Evolutionary conservation across 169 alveolate species (phyloP).

Genomic region (Toxoplasma gondii): DNA sequence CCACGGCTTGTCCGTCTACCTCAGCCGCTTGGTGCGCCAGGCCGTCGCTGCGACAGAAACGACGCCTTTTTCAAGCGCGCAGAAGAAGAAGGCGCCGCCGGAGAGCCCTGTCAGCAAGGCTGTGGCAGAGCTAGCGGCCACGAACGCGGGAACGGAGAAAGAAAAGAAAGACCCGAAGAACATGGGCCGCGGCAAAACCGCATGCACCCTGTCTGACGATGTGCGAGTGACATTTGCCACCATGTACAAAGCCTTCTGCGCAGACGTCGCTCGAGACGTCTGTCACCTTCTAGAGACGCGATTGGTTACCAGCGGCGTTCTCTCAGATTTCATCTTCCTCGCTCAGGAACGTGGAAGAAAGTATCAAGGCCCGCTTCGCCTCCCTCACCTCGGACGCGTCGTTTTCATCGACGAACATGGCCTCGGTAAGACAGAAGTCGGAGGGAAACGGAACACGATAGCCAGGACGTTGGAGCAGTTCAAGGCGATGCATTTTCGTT

Average conservation of each 20-base stretch:
- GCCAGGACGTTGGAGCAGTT: too few relatives aligned
- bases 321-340: not conserved
- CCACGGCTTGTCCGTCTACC: not conserved
- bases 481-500: too few relatives aligned
- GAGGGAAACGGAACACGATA: too few relatives aligned
- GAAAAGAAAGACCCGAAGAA: not conserved
- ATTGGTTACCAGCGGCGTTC: not conserved
- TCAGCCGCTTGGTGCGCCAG: not conserved
- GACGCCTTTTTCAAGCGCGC: not conserved
- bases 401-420: not conserved
- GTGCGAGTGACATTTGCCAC: not conserved
- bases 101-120: not conserved
- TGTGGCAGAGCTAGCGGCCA: not conserved
- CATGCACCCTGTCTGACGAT: not conserved
- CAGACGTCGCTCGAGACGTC: not conserved
- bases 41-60: not conserved
- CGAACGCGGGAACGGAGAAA: not conserved
- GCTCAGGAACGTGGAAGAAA: not conserved
- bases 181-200: not conserved
- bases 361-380: not conserved
- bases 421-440: not conserved
- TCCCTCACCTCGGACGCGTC: not conserved
- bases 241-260: not conserved
- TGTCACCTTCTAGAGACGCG: slow-evolving; percentile 16
- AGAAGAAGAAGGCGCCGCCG: not conserved